phyloP scores from a whole-genome alignment of 2,329 filamentous ascomycete genomes.

The Rutstroemia sp. region DNA sequence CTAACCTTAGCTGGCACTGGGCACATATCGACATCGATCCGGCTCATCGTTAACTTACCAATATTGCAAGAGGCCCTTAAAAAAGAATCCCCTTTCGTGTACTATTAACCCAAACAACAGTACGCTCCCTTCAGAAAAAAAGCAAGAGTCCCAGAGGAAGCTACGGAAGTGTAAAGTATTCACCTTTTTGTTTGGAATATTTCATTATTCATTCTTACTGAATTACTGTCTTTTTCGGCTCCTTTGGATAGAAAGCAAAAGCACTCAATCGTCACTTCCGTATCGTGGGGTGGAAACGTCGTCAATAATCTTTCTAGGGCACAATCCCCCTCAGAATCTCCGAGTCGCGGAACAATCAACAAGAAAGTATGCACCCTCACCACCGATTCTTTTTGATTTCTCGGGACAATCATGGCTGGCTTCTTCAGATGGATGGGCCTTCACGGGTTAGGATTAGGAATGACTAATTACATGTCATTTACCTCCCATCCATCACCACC shows the following conservation, averaged over 20 bases:
- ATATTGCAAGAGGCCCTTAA: no score
- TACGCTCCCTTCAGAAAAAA: background rate
- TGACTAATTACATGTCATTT: constrained; percentile 10
- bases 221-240: background rate
- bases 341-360: background rate
- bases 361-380: constrained; percentile 2
- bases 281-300: background rate
- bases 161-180: background rate
- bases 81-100: no score
- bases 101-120: no score
- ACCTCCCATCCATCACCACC: background rate
- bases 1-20: no score
- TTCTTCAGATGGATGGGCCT: constrained; percentile 3
- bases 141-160: background rate
- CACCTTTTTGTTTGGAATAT: background rate
- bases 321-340: background rate
- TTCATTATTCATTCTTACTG: background rate
- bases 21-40: no score
- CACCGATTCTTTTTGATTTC: background rate
- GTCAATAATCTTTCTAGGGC: background rate
- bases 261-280: background rate
- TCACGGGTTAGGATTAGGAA: constrained; percentile 5
- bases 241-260: background rate
- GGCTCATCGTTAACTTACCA: no score
- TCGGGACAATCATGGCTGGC: background rate